Percentiles rank a stretch among this genome's conserved stretches.
Evolutionary conservation across 2,329 filamentous ascomycete species (phyloP).

Genomic region (Trichoderma polysporum): DNA sequence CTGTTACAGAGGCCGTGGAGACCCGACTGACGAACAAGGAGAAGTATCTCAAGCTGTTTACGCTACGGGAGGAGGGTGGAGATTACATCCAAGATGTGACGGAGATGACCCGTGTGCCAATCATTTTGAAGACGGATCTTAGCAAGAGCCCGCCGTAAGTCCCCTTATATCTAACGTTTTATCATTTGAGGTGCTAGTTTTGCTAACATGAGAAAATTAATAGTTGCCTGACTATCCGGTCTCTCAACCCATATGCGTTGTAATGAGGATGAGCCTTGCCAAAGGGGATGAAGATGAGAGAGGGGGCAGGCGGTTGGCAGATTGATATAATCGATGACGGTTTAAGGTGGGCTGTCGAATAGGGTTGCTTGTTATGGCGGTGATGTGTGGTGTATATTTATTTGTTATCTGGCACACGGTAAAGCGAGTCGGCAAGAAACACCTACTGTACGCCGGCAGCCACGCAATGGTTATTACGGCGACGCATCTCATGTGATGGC

Average conservation of each 20-base stretch:
- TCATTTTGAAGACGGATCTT: constrained; percentile 97
- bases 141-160: constrained; percentile 99
- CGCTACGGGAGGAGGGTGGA: constrained; percentile 84
- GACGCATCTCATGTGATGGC: constrained; percentile 1
- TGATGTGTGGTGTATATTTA: constrained; percentile 26
- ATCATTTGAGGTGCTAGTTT: not conserved
- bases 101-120: constrained; percentile 96
- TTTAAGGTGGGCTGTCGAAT: not conserved
- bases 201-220: constrained; percentile 27
- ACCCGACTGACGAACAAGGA: constrained; percentile 87
- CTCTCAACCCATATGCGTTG: constrained; percentile 74
- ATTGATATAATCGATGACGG: constrained; percentile 7
- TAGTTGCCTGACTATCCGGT: constrained; percentile 81
- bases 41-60: constrained; percentile 90
- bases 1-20: constrained; percentile 71
- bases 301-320: constrained; percentile 4
- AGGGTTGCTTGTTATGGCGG: constrained; percentile 13
- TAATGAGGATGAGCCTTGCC: constrained; percentile 29
- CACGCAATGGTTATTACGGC: constrained; percentile 4
- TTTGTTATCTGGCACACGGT: constrained; percentile 22
- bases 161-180: not conserved
- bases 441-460: not conserved
- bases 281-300: not conserved
- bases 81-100: constrained; percentile 98
- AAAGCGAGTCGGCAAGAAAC: not conserved